A percentile compares a stretch with the other conserved stretches of the same genome.
Evolutionary conservation across 2,329 filamentous ascomycete species (phyloP).

Genomic region (Cladobotryum mycophilum): DNA sequence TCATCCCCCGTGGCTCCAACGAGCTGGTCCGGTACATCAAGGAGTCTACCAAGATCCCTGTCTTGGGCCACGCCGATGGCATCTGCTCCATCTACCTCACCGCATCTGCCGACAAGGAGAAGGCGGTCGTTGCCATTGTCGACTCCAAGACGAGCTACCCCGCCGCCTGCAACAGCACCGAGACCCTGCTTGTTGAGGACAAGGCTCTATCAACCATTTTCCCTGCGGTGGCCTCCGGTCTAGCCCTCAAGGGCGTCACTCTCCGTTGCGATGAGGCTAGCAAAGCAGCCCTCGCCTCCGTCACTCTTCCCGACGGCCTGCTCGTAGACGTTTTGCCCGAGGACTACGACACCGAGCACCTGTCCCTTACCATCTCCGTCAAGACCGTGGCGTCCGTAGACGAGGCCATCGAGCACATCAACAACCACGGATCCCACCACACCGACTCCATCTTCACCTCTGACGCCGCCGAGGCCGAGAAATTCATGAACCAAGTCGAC

Average conservation of each 20-base stretch:
- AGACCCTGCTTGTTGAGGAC: constrained; percentile 82
- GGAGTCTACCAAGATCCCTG: constrained; percentile 83
- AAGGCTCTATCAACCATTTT: constrained; percentile 60
- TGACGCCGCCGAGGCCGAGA: constrained; percentile 60
- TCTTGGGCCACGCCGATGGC: constrained; percentile 92
- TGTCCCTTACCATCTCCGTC: constrained; percentile 77
- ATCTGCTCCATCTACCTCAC: constrained; percentile 85
- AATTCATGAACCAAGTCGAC: constrained; percentile 80
- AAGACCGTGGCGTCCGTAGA: constrained; percentile 66
- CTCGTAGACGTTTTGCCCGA: constrained; percentile 59
- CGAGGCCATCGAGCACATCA: constrained; percentile 81
- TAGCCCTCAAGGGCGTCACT: constrained; percentile 70
- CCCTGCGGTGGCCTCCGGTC: constrained; percentile 64
- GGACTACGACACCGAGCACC: constrained; percentile 86
- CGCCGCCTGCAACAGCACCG: constrained; percentile 90
- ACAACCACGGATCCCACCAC: constrained; percentile 85
- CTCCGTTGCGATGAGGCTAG: constrained; percentile 71
- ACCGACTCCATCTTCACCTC: constrained; percentile 85
- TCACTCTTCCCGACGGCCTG: constrained; percentile 38
- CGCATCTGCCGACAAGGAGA: constrained; percentile 63
- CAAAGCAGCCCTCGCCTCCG: constrained; percentile 54
- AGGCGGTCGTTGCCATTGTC: constrained; percentile 70
- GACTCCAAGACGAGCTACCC: constrained; percentile 95
- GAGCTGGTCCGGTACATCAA: constrained; percentile 89
- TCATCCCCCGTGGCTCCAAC: constrained; percentile 87